Evolutionary conservation across 768 basidiomycete species (phyloP), one percentile per base, ranked within the genome.

Genomic region (Auricularia heimuer): DNA sequence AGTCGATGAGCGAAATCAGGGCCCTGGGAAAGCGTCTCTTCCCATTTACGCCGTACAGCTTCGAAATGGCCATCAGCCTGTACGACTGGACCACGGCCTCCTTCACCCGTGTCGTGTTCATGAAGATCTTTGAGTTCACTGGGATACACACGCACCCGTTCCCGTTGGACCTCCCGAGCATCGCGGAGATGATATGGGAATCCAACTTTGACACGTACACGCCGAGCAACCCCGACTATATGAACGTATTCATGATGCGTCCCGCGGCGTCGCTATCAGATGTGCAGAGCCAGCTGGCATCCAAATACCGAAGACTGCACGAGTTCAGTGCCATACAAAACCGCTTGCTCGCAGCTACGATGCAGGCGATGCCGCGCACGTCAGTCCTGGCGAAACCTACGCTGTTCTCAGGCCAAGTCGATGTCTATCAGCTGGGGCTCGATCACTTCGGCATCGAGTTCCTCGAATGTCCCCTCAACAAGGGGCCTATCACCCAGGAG

Each of bases 51-150:
- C 66, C 58, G 16, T 58, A 66, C 65, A 66, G 66, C 61, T 67
- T 62, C 18, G 29, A 67, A 29, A 56, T 67, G 8, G 66, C 66
- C 7, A 51, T 51, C 47, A 18, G 47, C 16, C 14, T 51, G 11
- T 51, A 51, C 47, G 47, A 51, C 47, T 51, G 47, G 47, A 21
- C 47, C 6, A 51, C 47, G 14, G 47, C 47, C 45, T 67, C 51
- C 4, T 65, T 45, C 54, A 54, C 65, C 7, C 66, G 66, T 14
- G 62, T 67, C 65, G 66, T 67, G 6, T 47, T 67, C 33, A 47
- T 47, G 24, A 67, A 66, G 65, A 62, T 67, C 21, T 67, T 67
- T 58, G 66, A 67, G 51, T 67, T 63, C n/a, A 67, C 66, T 0
- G 42, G 58, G 2, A 62, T 67, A 12, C 65, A 54, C 16, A 8